Evolutionary conservation across 345 rosid genomes (phyloP), one percentile per base, ranked within the genome.

Genomic region (Rhizophora mangle): DNA sequence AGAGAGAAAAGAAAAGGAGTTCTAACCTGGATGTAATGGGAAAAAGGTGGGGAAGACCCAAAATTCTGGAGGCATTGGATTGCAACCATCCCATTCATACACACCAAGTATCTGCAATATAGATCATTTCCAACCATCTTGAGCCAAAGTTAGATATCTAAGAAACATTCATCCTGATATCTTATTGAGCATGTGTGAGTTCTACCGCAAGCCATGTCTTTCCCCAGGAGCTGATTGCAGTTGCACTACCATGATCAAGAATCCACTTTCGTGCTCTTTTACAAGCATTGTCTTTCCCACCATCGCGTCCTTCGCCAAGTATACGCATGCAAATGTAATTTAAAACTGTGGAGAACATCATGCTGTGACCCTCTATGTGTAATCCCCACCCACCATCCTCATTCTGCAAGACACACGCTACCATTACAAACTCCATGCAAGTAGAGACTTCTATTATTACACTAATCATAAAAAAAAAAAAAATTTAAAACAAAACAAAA

Each of bases 171-270:
- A 13, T 13, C 49, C 49, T 3, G 18, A 43, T 2, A 43, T 43
- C 49, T 43, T 11, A 3, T 43, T 0, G 5, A 13, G 49, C 18
- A 43, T 3, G 49, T 43, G 18, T 43, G 2, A 1, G 18, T 6
- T 27, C 0, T 75, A 75, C 79, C 62, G 79, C 59, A 11, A 75
- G 79, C 74, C 79, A 75, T n/a, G 74, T 75, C 62, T 70, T 75
- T 8, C 74, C 79, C 79, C 79, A 75, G 2, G 79, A 70, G 30
- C 70, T 69, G 16, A 70, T 75, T 21, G 34, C 58, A 20, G 79
- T 75, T 5, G n/a, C 74, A 26, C 67, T 63, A 2, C 79, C 79
- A 29, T 60, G 79, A 6, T 69, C 67, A 27, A 10, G 62, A 60
- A 75, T 75, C 79, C 79, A 75, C 8, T 37, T 64, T 22, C 79